Evolutionary conservation across 768 basidiomycete species (phyloP), one percentile per base, ranked within the genome.

Genomic region (Lanmaoa pseudosensibilis): DNA sequence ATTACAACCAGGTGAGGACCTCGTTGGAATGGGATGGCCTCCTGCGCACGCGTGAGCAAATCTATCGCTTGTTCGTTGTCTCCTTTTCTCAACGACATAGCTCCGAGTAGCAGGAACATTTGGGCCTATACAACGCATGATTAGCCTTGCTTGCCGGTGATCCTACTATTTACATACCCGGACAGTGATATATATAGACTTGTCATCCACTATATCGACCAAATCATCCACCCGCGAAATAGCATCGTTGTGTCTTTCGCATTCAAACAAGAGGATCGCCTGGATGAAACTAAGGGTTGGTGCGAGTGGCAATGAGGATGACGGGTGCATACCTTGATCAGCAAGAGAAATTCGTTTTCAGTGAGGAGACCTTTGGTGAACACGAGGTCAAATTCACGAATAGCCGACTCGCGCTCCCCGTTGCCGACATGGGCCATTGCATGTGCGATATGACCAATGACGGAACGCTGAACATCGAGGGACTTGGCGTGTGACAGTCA

Each of bases 371-470:
- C 25, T 0, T 55, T 21, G 2, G 8, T 30, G 21, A 64, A 55
- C 3, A 48, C 48, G 16, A 65, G 58, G 34, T 64, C 59, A 19
- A 64, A 57, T 13, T 16, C 10, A 18, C 44, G 27, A 27, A 51
- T 45, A 9, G 38, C 63, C 5, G 27, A 39, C 6, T 61, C 56
- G 1, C 37, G 6, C 4, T 61, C 50, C 8, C 50, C 63, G 18
- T 44, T 34, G 1, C 50, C 30, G 13, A 48, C 18, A 1, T 3
- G 21, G 1, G 58, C 50, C 4, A 64, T 44, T 5, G 58, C 47
- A 2, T n/a, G 3, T 8, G 62, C 62, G 11, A 64, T 40, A 32
- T 64, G 33, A 33, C 52, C 58, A 5, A 64, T 44, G 3, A 40
- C 43, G 1, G 63, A 65, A 25, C 11, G 34, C 10, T 44, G 52